Evolutionary conservation across 1,139 yeast genomes (phyloP), one percentile per base, ranked within the genome.

Genomic region (Taphrina wiesneri): DNA sequence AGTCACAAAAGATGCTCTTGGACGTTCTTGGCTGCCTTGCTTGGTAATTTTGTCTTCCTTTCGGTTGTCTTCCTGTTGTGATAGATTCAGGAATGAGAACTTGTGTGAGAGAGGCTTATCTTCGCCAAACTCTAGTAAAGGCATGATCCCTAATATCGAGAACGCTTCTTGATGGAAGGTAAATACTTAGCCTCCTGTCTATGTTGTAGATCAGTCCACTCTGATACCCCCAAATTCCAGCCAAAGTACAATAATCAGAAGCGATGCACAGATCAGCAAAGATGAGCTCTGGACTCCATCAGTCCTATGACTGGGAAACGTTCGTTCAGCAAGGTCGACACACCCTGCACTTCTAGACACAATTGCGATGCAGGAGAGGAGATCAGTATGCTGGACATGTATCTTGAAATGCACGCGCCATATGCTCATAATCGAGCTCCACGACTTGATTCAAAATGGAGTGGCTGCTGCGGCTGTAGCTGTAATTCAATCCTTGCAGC

Each of bases 1-100:
- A n/a, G 43, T 13, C 17, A 15, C 43, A 13, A 39, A 3, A 39
- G 43, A n/a, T 7, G 36, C 36, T 32, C 15, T 32, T 32, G 36
- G 9, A 15, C 15, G 15, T 32, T 15, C 15, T 15, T 32, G 36
- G 15, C 15, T 11, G 9, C 36, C 36, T 15, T 4, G 36, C 15
- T 4, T 2, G 4, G 2, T 19, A 9, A 19, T n/a, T 2, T 41
- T n/a, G 9, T n/a, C 46, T 19, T 41, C 17, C 46, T n/a, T 9
- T 9, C 9, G 19, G 11, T n/a, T 45, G 9, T 21, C 49, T 11
- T 45, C 28, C n/a, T 45, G 28, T 23, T 7, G 28, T 9, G 49
- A 19, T 13, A 54, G 13, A 25, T 54, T 54, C 28, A 54, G 59
- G 23, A 54, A 54, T n/a, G 36, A 19, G 17, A 54, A 54, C 23